A percentile compares a stretch with the other conserved stretches of the same genome.
Conservation (phyloP, 805 yeast species). For the Kregervanrija pseudodelftensis region DNA sequence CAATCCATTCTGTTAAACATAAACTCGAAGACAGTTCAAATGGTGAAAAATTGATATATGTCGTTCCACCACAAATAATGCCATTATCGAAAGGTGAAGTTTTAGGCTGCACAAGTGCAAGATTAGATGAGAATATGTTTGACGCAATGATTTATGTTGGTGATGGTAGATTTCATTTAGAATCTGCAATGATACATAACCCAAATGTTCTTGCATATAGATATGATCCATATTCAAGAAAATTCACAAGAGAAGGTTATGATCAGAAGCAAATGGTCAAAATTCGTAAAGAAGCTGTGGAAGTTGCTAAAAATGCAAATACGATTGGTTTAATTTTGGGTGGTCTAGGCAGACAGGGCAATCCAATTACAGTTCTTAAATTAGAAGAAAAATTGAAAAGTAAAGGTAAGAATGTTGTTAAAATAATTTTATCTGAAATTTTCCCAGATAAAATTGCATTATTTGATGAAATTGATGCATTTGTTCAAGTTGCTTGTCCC, state of each 20-base stretch:
- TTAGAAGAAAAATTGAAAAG: conserved; percentile 47
- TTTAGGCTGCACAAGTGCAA: conserved; percentile 90
- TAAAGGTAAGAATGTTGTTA: conserved; percentile 62
- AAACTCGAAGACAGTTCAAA: conserved; percentile 38
- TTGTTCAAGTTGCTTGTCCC: conserved; percentile 97
- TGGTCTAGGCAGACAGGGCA: conserved; percentile 94
- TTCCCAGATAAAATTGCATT: conserved; percentile 88
- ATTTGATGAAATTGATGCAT: conserved; percentile 91
- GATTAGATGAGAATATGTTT: conserved; percentile 54
- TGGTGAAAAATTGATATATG: conserved; percentile 40
- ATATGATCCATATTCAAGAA: conserved; percentile 91
- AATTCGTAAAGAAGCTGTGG: conserved; percentile 69
- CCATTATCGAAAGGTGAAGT: conserved; percentile 96
- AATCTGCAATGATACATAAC: conserved; percentile 94
- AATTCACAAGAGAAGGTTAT: conserved; percentile 82
- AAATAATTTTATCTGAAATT: conserved; percentile 83
- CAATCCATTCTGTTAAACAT: conserved; percentile 71
- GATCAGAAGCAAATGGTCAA: conserved; percentile 77
- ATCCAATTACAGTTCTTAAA: conserved; percentile 62
- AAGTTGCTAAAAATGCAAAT: conserved; percentile 48
- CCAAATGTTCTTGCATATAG: conserved; percentile 88
- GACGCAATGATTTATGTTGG: conserved; percentile 89
- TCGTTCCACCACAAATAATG: conserved; percentile 82
- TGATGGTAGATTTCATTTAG: conserved; percentile 94
- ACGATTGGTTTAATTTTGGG: conserved; percentile 85